Base-by-base conservation (phyloP, 768 basidiomycete species). In the Kwoniella europaea region DNA sequence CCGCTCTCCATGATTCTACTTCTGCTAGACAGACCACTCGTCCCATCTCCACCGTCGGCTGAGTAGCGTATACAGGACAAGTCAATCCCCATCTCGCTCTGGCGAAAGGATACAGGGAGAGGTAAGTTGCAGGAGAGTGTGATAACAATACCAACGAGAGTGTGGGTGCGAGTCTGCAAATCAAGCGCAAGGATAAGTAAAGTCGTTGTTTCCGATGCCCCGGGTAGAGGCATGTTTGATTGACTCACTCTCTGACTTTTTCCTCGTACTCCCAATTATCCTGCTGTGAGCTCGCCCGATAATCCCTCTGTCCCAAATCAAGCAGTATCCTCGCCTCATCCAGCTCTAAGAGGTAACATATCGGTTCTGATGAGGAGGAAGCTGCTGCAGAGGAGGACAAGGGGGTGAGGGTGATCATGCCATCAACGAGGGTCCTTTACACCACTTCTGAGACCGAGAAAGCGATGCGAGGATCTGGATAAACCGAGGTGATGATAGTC, bases 31-130 rank as follows among this genome's bases (percentile, higher is more conserved):
- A 91, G 16, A 93, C 93, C 54, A 98, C 92, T 43, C 93, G 88
- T 4, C 92, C 96, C 91, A 94, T 96, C 66, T 95, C 93, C 75
- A 95, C 93, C 0, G 97, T 94, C 46, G 96, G 96, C 29, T 98
- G 88, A 2, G 95, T 96, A 0, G 92, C 91, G 82, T 98, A 99
- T 20, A 94, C 90, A 3, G 94, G 93, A 22, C 94, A 94, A 69
- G 88, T 90, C 53, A 98, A 87, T 22, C 90, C 90, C 91, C 93
- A 94, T 81, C 88, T 87, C 18, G 94, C 88, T 82, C 92, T 88
- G 5, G 97, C 94, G 83, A 92, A 98, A 12, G 97, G 90, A 80
- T 93, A 94, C n/a, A 98, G 86, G 16, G 96, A 96, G 29, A 91
- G 88, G 80, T 97, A 94, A 0, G 89, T 86, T 13, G 97, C 87